phyloP scores from a whole-genome alignment of 495 filamentous ascomycete genomes.

The Aspergillus affinis region DNA sequence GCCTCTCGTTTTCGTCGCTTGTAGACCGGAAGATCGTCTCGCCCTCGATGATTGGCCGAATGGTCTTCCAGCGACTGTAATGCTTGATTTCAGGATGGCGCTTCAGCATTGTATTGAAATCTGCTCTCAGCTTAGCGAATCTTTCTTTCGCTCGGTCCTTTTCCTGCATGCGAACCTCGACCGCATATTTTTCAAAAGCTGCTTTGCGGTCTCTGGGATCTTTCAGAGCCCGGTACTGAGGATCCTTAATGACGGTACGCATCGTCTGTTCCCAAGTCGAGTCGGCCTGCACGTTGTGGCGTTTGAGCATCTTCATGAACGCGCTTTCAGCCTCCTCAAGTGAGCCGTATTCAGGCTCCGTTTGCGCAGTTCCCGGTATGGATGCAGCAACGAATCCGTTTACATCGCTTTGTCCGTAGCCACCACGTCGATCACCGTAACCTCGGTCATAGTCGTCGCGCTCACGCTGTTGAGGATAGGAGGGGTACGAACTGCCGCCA shows the following conservation, averaged over 20 bases:
- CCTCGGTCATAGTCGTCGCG: constrained; percentile 59
- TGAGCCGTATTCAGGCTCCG: constrained; percentile 80
- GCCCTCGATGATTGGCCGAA: constrained; percentile 88
- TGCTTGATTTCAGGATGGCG: constrained; percentile 97
- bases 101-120: constrained; percentile 94
- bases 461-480: constrained; percentile 47
- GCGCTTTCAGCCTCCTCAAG: constrained; percentile 92
- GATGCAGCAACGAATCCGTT: constrained; percentile 61
- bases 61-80: constrained; percentile 97
- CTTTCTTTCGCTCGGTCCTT: constrained; percentile 94
- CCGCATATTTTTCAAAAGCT: constrained; percentile 93
- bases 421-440: constrained; percentile 64
- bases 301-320: constrained; percentile 86
- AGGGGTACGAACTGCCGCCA: constrained; percentile 55
- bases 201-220: constrained; percentile 89
- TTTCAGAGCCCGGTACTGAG: constrained; percentile 89
- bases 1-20: constrained; percentile 82
- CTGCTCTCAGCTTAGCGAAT: constrained; percentile 85
- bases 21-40: constrained; percentile 94
- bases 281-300: constrained; percentile 80
- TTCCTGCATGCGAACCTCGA: constrained; percentile 87
- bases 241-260: constrained; percentile 85
- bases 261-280: constrained; percentile 93
- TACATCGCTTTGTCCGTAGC: constrained; percentile 54
- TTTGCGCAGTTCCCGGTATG: constrained; percentile 59